These are phyloP conservation scores for Flaveria sonorensis DNA, from an alignment of 129 eudicot species.

Conservation along the genomic window DNA sequence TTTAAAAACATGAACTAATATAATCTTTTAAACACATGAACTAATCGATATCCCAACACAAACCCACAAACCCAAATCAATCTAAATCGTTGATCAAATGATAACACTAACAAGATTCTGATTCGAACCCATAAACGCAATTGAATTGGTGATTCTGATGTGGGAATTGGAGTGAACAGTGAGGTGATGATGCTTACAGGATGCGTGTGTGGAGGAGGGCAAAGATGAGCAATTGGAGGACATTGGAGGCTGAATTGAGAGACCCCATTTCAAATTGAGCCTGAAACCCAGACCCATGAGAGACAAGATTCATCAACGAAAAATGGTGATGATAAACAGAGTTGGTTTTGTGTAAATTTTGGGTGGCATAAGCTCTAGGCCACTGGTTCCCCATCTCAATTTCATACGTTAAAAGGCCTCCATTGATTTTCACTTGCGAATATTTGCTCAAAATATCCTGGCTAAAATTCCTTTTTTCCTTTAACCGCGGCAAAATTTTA, in stretches of 20 bases:
- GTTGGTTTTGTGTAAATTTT: conserved; percentile 23
- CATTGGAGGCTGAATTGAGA: conserved; percentile 55
- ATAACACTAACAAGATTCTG: no score
- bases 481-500: no score
- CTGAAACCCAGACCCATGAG: conserved; percentile 54
- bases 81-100: no score
- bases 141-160: neutral
- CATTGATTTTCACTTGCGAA: neutral
- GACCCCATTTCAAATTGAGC: conserved; percentile 67
- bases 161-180: neutral
- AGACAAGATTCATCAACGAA: conserved; percentile 33
- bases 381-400: conserved; percentile 66
- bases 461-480: no score
- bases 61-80: no score
- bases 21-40: no score
- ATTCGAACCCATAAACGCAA: no score
- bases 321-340: conserved; percentile 24
- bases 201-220: conserved; percentile 50
- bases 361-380: conserved; percentile 43
- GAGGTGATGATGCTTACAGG: conserved; percentile 51
- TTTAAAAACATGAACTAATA: no score
- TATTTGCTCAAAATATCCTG: conserved; percentile 21
- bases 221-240: conserved; percentile 50
- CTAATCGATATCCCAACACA: no score
- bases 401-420: conserved; percentile 14